phyloP scores from a whole-genome alignment of 768 basidiomycete genomes.

The Auriculariales sp. region DNA sequence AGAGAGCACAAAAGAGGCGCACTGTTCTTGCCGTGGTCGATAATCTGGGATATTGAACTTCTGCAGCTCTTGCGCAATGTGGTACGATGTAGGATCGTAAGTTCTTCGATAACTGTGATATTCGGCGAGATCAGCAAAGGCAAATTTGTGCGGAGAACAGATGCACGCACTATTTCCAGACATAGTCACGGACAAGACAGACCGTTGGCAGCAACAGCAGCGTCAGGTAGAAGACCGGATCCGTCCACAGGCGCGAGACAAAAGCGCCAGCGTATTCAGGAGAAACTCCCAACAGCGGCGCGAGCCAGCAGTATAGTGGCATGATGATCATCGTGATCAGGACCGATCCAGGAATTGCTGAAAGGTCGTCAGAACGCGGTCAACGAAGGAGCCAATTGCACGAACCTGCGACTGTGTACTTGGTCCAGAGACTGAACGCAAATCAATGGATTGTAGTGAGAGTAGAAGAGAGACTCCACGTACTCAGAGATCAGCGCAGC shows the following conservation, averaged over 20 bases:
- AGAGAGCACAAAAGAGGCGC: constrained; percentile 16
- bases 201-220: constrained; percentile 72
- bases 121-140: constrained; percentile 3
- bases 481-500: constrained; percentile 96
- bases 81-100: constrained; percentile 84
- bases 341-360: constrained; percentile 95
- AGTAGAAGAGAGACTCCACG: constrained; percentile 18
- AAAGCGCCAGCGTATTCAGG: constrained; percentile 81
- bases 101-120: constrained; percentile 79
- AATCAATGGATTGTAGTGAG: background rate
- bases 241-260: constrained; percentile 80
- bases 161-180: constrained; percentile 89
- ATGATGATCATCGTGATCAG: constrained; percentile 92
- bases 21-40: constrained; percentile 95
- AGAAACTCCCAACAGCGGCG: constrained; percentile 72
- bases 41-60: constrained; percentile 98
- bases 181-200: constrained; percentile 78
- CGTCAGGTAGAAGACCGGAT: constrained; percentile 79
- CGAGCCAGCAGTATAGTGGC: constrained; percentile 76
- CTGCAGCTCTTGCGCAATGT: constrained; percentile 97
- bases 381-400: constrained; percentile 2
- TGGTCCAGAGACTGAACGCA: constrained; percentile 81
- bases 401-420: constrained; percentile 87
- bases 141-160: background rate
- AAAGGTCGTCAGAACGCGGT: constrained; percentile 4